Evolutionary conservation across 129 eudicot genomes (phyloP), one percentile per base, ranked within the genome.

Genomic region (Pulicaria dysenterica): DNA sequence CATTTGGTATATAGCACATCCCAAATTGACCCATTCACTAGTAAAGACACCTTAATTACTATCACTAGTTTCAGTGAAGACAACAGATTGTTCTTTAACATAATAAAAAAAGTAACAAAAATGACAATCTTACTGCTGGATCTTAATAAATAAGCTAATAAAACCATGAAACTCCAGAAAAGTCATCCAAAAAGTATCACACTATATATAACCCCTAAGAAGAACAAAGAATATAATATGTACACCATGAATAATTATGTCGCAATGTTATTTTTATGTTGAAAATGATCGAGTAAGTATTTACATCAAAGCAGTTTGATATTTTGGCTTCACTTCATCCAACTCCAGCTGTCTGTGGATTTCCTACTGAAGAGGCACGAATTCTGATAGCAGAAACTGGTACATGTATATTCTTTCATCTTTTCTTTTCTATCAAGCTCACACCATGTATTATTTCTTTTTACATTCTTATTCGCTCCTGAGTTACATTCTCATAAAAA

Each of bases 311-410:
- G 70, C 95, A 95, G 99, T 95, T 88, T 79, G 85, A 88, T 65
- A 80, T 91, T 58, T 80, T 95, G 81, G 86, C 97, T 70, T 84
- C 87, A 36, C 96, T 95, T 79, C 99, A 95, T 80, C 99, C 99
- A 74, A 95, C 87, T 68, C 99, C 99, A 69, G 99, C 99, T 58
- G 97, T 95, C 14, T 95, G 99, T 74, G 99, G 99, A 74, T 87
- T 80, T 69, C 97, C 99, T 39, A 81, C 89, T 1, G 96, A 95
- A 79, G 97, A 95, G 58, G 97, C 99, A 47, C 86, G 91, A 4
- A 58, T 80, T 64, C 73, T 95, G 47, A 95, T 95, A 76, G 84
- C 96, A 70, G 91, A 95, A 83, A 90, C 91, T 68, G 99, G 99
- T 93, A 89, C 67, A 70, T 79, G 78, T 75, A 67, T 53, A 73